phyloP scores from a whole-genome alignment of 2,329 filamentous ascomycete genomes.

The Gnomoniopsis smithogilvyi region DNA sequence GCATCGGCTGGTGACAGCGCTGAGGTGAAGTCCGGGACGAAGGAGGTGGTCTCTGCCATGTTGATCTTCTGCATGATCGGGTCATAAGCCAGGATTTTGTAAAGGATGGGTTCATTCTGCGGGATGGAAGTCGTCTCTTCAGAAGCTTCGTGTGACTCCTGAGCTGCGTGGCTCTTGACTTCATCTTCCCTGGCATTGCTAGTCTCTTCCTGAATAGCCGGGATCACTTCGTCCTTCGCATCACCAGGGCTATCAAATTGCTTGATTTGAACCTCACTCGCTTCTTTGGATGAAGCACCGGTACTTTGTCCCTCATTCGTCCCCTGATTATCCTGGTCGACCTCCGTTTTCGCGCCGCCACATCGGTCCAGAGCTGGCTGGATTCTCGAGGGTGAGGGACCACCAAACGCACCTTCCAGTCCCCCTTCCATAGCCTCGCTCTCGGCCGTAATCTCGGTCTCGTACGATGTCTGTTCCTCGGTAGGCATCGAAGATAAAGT shows the following conservation, averaged over 20 bases:
- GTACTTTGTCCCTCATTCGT: conserved; percentile 45
- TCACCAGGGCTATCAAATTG: conserved; percentile 24
- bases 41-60: conserved; percentile 58
- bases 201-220: neutral
- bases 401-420: conserved; percentile 9
- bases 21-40: conserved; percentile 43
- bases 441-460: neutral
- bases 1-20: conserved; percentile 58
- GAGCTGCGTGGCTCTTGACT: neutral
- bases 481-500: conserved; percentile 3
- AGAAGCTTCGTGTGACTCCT: conserved; percentile 14
- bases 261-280: conserved; percentile 36
- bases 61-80: conserved; percentile 53
- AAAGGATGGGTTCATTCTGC: conserved; percentile 33
- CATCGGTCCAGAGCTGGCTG: conserved; percentile 25
- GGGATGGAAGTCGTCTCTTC: neutral
- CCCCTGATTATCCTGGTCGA: conserved; percentile 33
- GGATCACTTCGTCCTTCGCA: conserved; percentile 17
- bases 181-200: neutral
- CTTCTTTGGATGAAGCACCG: conserved; percentile 44
- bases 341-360: neutral
- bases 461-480: conserved; percentile 3
- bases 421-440: conserved; percentile 15
- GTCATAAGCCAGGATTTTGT: conserved; percentile 68
- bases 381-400: conserved; percentile 14